These are phyloP conservation scores for Solanum habrochaites DNA, from an alignment of 257 asterid genomes.

Conservation along the genomic window DNA sequence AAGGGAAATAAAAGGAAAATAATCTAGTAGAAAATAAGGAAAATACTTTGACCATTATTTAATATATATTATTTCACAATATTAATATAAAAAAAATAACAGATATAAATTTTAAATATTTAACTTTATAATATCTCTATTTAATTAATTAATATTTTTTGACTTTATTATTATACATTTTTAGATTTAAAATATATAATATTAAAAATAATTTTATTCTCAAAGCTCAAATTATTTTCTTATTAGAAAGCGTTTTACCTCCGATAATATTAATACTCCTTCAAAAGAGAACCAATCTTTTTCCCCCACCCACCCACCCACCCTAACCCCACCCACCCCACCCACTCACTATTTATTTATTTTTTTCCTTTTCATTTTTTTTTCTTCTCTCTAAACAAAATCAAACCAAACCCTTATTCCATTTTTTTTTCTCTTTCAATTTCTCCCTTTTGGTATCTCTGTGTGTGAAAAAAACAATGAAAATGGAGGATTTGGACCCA, in stretches of 20 bases:
- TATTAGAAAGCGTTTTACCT: no score
- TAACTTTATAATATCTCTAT: neutral
- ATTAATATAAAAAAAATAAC: no score
- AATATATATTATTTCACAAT: no score
- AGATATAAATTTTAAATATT: neutral
- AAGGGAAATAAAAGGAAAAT: neutral
- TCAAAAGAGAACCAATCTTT: neutral
- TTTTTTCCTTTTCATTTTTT: neutral
- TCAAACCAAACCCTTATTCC: constrained; percentile 3
- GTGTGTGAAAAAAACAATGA: neutral
- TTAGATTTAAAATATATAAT: no score
- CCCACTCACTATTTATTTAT: neutral
- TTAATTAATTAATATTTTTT: neutral
- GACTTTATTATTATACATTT: accelerated
- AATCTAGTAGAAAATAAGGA: no score
- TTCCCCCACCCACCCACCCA: neutral
- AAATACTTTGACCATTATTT: no score
- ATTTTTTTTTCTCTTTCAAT: neutral
- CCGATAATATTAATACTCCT: neutral
- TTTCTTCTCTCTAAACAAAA: constrained; percentile 5
- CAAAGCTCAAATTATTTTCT: accelerated
- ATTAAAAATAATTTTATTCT: no score
- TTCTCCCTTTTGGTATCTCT: neutral
- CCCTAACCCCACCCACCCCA: neutral
- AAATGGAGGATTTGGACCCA: constrained; percentile 45